Conservation (phyloP, 441 rosid species). For the Adansonia madagascariensis region DNA sequence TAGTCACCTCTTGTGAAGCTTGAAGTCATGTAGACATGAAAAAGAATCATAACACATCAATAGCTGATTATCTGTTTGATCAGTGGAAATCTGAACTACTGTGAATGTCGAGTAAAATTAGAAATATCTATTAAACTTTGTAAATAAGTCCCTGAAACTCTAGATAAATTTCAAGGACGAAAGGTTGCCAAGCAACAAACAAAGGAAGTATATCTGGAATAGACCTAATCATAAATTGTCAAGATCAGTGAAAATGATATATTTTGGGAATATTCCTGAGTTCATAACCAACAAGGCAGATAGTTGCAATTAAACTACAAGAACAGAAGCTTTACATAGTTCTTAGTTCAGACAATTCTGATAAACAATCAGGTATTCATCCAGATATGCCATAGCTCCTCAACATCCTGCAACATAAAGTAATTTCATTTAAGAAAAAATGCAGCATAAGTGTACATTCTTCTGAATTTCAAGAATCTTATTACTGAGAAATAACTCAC, state of each 20-base stretch:
- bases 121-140: not conserved
- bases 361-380: slow-evolving; percentile 28
- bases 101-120: not conserved
- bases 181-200: not conserved
- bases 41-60: not conserved
- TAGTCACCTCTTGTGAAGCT: no score
- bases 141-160: not conserved
- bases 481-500: slow-evolving; percentile 30
- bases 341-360: slow-evolving; percentile 25
- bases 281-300: not conserved
- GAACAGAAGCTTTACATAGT: slow-evolving; percentile 27
- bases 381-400: slow-evolving; percentile 47
- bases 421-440: not conserved
- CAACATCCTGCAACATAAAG: slow-evolving; percentile 40
- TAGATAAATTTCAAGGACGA: not conserved
- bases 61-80: not conserved
- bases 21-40: not conserved
- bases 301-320: not conserved
- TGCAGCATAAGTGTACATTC: not conserved
- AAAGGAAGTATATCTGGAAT: not conserved
- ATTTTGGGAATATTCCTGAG: not conserved
- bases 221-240: not conserved
- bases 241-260: not conserved
- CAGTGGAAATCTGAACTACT: not conserved
- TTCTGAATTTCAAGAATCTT: not conserved